These are phyloP conservation scores for Odontarrhena argentea DNA, from an alignment of 345 rosid species.

Conservation along the genomic window DNA sequence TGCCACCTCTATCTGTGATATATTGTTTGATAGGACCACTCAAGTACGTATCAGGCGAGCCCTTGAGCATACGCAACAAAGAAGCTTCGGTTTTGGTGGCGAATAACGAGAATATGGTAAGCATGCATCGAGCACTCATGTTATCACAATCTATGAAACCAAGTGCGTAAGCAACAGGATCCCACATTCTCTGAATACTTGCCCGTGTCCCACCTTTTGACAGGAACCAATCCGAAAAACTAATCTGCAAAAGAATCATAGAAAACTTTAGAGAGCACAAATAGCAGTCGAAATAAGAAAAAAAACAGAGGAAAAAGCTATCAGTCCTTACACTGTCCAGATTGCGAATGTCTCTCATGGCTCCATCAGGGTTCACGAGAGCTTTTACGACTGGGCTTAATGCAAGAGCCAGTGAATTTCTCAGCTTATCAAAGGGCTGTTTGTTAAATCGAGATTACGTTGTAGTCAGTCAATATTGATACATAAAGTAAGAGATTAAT, in stretches of 20 bases:
- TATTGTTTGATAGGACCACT: constrained; percentile 93
- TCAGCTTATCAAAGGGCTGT: constrained; percentile 91
- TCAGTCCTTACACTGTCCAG: constrained; percentile 71
- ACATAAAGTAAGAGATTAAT: background rate
- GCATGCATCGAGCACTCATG: constrained; percentile 99
- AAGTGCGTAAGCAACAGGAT: constrained; percentile 99
- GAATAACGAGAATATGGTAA: constrained; percentile 94
- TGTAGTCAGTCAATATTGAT: background rate
- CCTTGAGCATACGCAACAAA: constrained; percentile 95
- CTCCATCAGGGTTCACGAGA: constrained; percentile 86
- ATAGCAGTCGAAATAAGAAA: constrained; percentile 1
- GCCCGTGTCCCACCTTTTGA: constrained; percentile 91
- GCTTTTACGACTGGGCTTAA: constrained; percentile 95
- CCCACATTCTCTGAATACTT: constrained; percentile 98
- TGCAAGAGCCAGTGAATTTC: constrained; percentile 93
- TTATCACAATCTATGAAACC: constrained; percentile 99
- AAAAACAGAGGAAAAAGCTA: constrained; percentile 4
- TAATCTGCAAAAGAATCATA: constrained; percentile 58
- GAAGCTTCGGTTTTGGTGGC: constrained; percentile 99
- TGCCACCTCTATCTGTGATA: constrained; percentile 84
- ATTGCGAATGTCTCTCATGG: constrained; percentile 82
- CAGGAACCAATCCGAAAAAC: constrained; percentile 98
- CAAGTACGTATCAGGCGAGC: constrained; percentile 92
- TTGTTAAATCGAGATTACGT: constrained; percentile 12
- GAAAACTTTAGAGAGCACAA: background rate